These are phyloP conservation scores for Chaetomium sp. DNA, from an alignment of 2,329 filamentous ascomycete genomes.

Conservation along the genomic window DNA sequence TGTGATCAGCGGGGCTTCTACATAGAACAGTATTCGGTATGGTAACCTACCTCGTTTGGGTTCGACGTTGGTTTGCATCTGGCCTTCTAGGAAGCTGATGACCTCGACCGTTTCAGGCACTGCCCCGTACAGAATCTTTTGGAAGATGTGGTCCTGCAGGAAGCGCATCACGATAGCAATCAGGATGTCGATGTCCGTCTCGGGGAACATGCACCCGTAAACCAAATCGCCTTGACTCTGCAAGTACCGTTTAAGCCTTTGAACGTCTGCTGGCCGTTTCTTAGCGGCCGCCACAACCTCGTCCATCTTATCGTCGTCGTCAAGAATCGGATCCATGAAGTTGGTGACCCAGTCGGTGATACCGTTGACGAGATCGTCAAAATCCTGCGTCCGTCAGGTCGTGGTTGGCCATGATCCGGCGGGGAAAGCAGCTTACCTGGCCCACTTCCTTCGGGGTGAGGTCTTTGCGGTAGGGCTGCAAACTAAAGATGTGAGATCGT, in stretches of 20 bases:
- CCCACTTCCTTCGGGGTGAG: slow-evolving; percentile 43
- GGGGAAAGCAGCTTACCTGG: slow-evolving; percentile 36
- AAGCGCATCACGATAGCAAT: slow-evolving; percentile 42
- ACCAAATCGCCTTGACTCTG: slow-evolving; percentile 40
- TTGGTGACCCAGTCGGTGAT: slow-evolving; percentile 44
- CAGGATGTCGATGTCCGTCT: slow-evolving; percentile 45
- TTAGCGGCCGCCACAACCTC: slow-evolving; percentile 30
- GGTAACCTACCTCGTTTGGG: slow-evolving; percentile 42
- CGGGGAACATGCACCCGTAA: slow-evolving; percentile 40
- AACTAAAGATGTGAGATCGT: slow-evolving; percentile 46
- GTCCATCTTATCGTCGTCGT: slow-evolving; percentile 37
- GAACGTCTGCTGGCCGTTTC: slow-evolving; percentile 36
- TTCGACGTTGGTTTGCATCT: slow-evolving; percentile 42
- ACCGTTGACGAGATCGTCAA: slow-evolving; percentile 40
- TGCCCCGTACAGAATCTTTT: slow-evolving; percentile 39
- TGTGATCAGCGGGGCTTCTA: background rate
- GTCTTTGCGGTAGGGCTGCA: slow-evolving; percentile 46
- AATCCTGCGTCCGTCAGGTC: slow-evolving; percentile 37
- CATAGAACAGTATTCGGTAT: background rate
- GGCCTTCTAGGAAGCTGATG: slow-evolving; percentile 41
- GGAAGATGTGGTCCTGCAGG: slow-evolving; percentile 43
- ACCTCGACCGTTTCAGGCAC: slow-evolving; percentile 34
- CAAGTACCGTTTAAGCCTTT: slow-evolving; percentile 36
- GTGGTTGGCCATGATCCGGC: background rate
- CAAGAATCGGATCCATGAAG: slow-evolving; percentile 40